These are phyloP conservation scores for Pichia sp. DNA, from an alignment of 1,139 yeast species.

Conservation along the genomic window DNA sequence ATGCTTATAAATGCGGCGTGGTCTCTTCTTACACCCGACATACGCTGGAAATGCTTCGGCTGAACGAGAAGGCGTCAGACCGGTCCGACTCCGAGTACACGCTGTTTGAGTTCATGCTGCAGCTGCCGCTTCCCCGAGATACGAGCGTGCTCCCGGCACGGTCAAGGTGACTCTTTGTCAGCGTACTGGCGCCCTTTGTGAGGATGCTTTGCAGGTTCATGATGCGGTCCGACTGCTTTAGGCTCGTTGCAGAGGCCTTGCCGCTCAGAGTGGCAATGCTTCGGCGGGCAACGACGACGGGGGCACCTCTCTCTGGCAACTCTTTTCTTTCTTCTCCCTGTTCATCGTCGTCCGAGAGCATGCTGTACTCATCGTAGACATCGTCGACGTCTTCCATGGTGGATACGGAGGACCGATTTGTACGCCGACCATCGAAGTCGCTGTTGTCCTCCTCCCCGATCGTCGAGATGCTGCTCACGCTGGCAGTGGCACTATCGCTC, in stretches of 20 bases:
- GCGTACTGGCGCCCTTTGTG: neutral
- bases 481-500: neutral
- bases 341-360: slow-evolving; percentile 11
- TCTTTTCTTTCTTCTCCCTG: neutral
- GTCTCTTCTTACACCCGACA: too few relatives aligned
- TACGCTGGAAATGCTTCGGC: slow-evolving; percentile 5
- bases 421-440: slow-evolving; percentile 4
- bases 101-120: neutral
- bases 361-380: slow-evolving; percentile 15
- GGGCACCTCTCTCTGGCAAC: neutral
- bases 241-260: neutral
- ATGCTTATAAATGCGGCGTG: too few relatives aligned
- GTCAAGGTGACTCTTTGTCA: neutral
- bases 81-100: neutral
- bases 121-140: too few relatives aligned
- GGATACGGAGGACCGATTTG: slow-evolving; percentile 6
- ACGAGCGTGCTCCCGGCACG: too few relatives aligned
- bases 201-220: slow-evolving; percentile 11
- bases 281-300: neutral
- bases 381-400: slow-evolving; percentile 21
- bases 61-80: slow-evolving; percentile 3
- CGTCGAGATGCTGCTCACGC: slow-evolving; percentile 9
- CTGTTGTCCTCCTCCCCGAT: slow-evolving; percentile 19
- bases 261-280: neutral
- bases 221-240: slow-evolving; percentile 12